Base-by-base conservation (phyloP, 2,329 filamentous ascomycete genomes). In the Cryphonectria radicalis region DNA sequence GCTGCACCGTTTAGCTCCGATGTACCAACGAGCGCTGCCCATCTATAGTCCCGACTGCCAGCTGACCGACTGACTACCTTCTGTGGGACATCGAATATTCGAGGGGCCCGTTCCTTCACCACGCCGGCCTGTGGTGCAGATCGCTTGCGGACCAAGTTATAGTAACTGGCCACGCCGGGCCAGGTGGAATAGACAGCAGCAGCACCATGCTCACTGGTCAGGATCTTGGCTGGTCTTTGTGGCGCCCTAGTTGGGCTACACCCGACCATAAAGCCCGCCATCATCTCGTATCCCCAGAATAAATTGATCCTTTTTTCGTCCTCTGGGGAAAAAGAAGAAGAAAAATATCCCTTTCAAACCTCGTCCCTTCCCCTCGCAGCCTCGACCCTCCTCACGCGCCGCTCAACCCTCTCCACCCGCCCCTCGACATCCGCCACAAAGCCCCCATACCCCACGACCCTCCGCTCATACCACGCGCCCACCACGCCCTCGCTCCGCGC, bases 391-490 rank as follows among this genome's bases (percentile, higher is more conserved):
- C 89, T 85, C 2, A 95, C 84, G 11, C 84, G 84, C 69, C 88
- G 86, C 81, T 96, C 93, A 10, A 89, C 87, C 72, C 85, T 83
- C 79, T 88, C 87, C 17, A 95, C 80, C 66, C 92, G 85, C 46
- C 88, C 86, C 80, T 97, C 92, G 77, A 91, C 89, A 67, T 91
- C 89, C 32, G 91, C 91, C 82, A 94, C 91, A 71, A 88, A 87
- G 75, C 90, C 88, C 0, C 91, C 91, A 75, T 89, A 89, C 14
- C 87, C 86, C 64, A 97, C 82, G 60, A 96, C 85, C 4, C 90
- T 89, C 35, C 88, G 83, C 78, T 94, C 90, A 80, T 95, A 94
- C 91, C 93, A 97, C 50, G 84, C 81, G 74, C 91, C 87, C 72
- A 94, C 81, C 35, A 88, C 82, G 73, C 80, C 79, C 80, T 90